These are phyloP conservation scores for Boletus semigastroideus DNA, from an alignment of 1,284 basidiomycete species.

Conservation along the genomic window DNA sequence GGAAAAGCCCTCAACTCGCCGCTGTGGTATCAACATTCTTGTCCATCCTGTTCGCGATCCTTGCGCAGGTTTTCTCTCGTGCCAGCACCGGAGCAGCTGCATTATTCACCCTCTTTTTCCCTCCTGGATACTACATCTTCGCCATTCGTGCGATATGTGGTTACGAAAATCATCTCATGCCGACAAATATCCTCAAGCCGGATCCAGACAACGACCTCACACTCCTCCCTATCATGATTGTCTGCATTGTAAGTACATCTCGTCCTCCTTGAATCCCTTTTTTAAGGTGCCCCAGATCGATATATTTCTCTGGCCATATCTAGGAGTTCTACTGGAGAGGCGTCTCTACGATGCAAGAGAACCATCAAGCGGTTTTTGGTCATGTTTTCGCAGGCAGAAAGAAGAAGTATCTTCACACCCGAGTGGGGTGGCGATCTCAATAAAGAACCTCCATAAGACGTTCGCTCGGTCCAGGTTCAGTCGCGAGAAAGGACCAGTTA, in stretches of 20 bases:
- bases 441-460: constrained; percentile 58
- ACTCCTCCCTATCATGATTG: constrained; percentile 62
- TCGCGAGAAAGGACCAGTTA: constrained; percentile 42
- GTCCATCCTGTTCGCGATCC: constrained; percentile 63
- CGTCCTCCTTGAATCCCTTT: neutral
- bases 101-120: constrained; percentile 70
- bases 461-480: constrained; percentile 48
- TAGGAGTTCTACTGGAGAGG: constrained; percentile 46
- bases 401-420: constrained; percentile 30
- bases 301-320: too few species aligned
- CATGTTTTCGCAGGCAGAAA: constrained; percentile 23
- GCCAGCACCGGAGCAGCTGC: constrained; percentile 50
- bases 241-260: constrained; percentile 53
- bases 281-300: neutral
- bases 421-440: constrained; percentile 53
- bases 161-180: constrained; percentile 58
- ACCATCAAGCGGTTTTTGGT: constrained; percentile 34
- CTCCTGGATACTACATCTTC: constrained; percentile 74
- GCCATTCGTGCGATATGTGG: constrained; percentile 63
- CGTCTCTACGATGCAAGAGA: constrained; percentile 60
- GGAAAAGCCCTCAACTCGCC: constrained; percentile 71
- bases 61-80: constrained; percentile 58
- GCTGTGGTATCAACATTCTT: constrained; percentile 68
- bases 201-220: constrained; percentile 60
- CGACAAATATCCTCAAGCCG: constrained; percentile 50